Evolutionary conservation across 163 green algal genomes (phyloP).

Genomic region (Coccomyxa subellipsoidea): DNA sequence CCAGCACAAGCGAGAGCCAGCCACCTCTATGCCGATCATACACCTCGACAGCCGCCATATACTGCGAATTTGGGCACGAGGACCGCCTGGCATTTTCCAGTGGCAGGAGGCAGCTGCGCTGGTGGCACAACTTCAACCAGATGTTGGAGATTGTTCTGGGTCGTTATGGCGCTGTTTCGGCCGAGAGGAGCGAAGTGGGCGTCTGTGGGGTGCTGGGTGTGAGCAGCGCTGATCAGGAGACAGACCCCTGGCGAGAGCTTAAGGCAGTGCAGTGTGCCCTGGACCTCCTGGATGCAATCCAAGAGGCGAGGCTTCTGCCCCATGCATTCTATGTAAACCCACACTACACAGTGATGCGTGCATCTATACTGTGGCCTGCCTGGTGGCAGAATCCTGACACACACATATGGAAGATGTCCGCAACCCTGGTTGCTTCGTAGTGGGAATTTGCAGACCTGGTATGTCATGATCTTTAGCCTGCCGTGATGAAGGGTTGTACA

Average conservation of each 20-base stretch:
- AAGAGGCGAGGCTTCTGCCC: background rate
- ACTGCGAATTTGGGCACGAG: background rate
- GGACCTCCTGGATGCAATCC: background rate
- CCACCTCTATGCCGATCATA: background rate
- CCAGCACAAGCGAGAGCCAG: background rate
- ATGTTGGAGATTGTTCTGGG: background rate
- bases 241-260: background rate
- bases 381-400: no score
- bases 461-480: no score
- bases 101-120: background rate
- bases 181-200: background rate
- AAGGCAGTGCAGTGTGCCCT: background rate
- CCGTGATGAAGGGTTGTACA: background rate
- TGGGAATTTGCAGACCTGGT: no score
- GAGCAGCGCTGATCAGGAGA: background rate
- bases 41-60: background rate
- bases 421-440: no score
- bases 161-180: background rate
- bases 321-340: background rate
- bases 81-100: background rate
- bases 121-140: conserved; percentile 1
- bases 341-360: background rate
- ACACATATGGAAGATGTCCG: no score
- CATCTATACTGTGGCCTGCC: no score
- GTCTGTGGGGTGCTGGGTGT: background rate